Conservation (phyloP, 306 rosid genomes). For the Leucaena leucocephala region DNA sequence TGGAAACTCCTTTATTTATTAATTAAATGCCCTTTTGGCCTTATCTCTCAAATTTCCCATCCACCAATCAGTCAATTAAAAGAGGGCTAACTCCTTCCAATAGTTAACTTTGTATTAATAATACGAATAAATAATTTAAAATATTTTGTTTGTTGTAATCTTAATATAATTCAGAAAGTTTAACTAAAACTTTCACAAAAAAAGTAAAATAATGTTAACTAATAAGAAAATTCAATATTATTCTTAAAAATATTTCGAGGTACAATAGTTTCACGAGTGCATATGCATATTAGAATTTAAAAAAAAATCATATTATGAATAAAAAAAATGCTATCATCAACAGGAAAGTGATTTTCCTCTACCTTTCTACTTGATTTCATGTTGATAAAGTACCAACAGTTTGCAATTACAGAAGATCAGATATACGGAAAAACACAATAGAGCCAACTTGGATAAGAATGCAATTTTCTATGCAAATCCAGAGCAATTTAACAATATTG, state of each 20-base stretch:
- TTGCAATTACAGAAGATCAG: neutral
- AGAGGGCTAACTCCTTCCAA: neutral
- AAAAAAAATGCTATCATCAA: neutral
- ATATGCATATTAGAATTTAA: neutral
- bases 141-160: neutral
- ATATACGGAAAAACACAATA: neutral
- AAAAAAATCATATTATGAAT: neutral
- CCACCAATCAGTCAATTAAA: neutral
- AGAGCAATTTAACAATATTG: neutral
- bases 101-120: neutral
- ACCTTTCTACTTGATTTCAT: neutral
- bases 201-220: neutral
- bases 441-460: neutral
- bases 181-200: neutral
- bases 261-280: neutral
- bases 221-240: neutral
- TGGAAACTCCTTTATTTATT: slow-evolving; percentile 18
- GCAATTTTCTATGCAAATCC: neutral
- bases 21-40: neutral
- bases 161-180: neutral
- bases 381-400: neutral
- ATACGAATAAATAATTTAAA: neutral
- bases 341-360: neutral
- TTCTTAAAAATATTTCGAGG: neutral
- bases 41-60: slow-evolving; percentile 17